Conservation (phyloP, 1,139 yeast species). For the Eremothecium gossypii region DNA sequence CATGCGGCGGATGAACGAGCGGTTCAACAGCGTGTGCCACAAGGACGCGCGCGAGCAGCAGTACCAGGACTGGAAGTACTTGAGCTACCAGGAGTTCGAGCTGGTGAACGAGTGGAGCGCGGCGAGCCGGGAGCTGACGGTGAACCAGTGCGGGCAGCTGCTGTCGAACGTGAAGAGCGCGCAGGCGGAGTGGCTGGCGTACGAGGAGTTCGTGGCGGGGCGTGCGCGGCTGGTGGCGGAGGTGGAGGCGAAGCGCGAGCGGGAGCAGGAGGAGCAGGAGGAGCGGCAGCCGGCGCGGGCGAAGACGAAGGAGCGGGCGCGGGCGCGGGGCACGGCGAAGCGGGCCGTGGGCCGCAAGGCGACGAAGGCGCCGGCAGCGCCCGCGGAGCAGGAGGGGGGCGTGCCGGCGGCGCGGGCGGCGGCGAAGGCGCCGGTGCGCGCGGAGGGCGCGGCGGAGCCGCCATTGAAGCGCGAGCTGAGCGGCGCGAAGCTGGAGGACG, state of each 20-base stretch:
- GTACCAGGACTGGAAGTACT: conserved; percentile 30
- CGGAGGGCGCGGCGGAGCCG: conserved; percentile 1
- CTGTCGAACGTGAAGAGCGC: conserved; percentile 14
- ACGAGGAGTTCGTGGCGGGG: conserved; percentile 13
- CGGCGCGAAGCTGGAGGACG: background rate
- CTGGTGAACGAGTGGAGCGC: conserved; percentile 28
- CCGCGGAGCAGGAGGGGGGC: background rate
- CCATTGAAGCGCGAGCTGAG: background rate
- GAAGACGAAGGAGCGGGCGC: conserved; percentile 3
- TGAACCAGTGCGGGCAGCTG: conserved; percentile 14
- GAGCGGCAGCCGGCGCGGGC: conserved; percentile 1
- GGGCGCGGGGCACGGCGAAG: background rate
- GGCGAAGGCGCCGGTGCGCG: conserved; percentile 1
- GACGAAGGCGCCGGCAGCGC: background rate
- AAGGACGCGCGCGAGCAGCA: conserved; percentile 22
- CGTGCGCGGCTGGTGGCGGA: conserved; percentile 4
- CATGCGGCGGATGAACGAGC: conserved; percentile 16
- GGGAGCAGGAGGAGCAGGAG: conserved; percentile 5
- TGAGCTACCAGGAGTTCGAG: conserved; percentile 29
- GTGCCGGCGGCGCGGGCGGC: conserved; percentile 1
- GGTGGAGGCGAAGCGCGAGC: conserved; percentile 6
- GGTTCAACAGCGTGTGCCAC: conserved; percentile 15
- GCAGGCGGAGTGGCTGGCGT: conserved; percentile 17
- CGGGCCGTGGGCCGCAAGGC: background rate
- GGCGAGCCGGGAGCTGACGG: conserved; percentile 23